Evolutionary conservation across 1,139 yeast genomes (phyloP), one percentile per base, ranked within the genome.

Genomic region (Candida freyschussii): DNA sequence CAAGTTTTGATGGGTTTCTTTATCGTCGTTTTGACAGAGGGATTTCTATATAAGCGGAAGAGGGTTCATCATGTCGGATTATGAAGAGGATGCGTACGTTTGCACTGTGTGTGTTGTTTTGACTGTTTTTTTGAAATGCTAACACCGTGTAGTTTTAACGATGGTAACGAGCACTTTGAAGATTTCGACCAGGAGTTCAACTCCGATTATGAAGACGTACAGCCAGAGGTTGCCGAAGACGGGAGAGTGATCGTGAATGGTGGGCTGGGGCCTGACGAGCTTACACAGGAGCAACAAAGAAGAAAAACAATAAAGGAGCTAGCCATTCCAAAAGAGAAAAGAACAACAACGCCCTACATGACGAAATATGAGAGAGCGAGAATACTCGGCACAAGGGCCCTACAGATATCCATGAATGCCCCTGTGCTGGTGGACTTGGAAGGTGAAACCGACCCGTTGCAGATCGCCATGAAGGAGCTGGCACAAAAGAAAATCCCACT

Each of bases 401-500:
- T 91, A 46, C 98, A 91, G 62, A 91, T 91, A 49, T 84, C 96
- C 21, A 84, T 91, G 82, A 91, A 91, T 57, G 98, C 99, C 1
- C 98, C 98, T 3, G 98, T 91, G 5, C 74, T 91, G 56, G 98
- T 93, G 27, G 98, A 93, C 52, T 75, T 91, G 41, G 99, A 91
- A 63, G 98, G 98, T 53, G 99, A 93, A 60, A 91, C 98, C 7
- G 99, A 91, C 60, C 98, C 99, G n/a, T 68, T 91, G 55, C 96
- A 89, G 60, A 91, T 91, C 41, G 96, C 99, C 40, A 83, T 87
- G 87, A 91, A 93, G 62, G 99, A 91, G 60, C 72, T 91, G 47
- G 75, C 95, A 2, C 97, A 91, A 59, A 81, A 86, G 62, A 91
- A 89, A 60, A 87, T 93, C 37, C 99, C 98, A 2, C 69, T 91